A percentile compares a stretch with the other conserved stretches of the same genome.
These are phyloP conservation scores for Aspergillus avenaceus DNA, from an alignment of 495 filamentous ascomycete species.

Conservation along the genomic window DNA sequence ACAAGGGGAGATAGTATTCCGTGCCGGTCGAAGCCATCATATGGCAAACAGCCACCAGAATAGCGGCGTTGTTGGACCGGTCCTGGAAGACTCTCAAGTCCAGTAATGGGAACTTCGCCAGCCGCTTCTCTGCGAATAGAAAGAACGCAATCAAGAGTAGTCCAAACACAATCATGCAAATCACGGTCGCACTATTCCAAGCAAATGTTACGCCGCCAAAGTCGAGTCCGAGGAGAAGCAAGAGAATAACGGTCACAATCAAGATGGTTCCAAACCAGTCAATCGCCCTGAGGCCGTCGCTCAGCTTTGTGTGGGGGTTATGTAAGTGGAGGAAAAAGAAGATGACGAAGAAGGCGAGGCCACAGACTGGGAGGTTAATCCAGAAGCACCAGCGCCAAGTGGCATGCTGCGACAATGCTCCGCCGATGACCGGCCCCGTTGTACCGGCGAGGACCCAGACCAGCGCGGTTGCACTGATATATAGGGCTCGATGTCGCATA, in stretches of 20 bases:
- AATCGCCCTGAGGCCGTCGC: constrained; percentile 63
- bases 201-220: constrained; percentile 62
- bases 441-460: constrained; percentile 63
- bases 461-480: constrained; percentile 47
- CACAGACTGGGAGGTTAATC: constrained; percentile 64
- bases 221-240: constrained; percentile 67
- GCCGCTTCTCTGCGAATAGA: constrained; percentile 57
- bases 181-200: constrained; percentile 61
- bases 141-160: constrained; percentile 54
- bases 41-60: neutral
- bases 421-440: constrained; percentile 62
- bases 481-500: constrained; percentile 47
- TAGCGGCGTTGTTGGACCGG: neutral
- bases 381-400: constrained; percentile 52
- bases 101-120: constrained; percentile 67
- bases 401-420: constrained; percentile 53
- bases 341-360: constrained; percentile 55
- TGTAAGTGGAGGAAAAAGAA: constrained; percentile 65
- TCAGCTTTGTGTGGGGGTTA: constrained; percentile 63
- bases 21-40: neutral
- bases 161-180: constrained; percentile 71
- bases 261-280: constrained; percentile 64
- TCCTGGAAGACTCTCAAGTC: constrained; percentile 60
- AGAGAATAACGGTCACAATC: constrained; percentile 62
- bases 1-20: constrained; percentile 51